Percentiles rank a stretch among this genome's conserved stretches.
Conservation (phyloP, 2,329 filamentous ascomycete genomes). For the Pseudogymnoascus sp. region DNA sequence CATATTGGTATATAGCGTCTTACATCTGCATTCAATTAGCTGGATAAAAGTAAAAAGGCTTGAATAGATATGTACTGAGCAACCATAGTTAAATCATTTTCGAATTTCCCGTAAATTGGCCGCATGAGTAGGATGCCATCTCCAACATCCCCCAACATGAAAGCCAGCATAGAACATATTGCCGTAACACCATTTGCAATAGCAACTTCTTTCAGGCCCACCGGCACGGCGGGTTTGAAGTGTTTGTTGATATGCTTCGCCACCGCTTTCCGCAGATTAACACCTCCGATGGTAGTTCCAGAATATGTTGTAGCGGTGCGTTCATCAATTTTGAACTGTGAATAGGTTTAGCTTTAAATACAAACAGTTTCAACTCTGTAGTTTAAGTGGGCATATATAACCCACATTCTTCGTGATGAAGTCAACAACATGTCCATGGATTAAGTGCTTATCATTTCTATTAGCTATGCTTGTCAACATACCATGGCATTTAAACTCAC, state of each 20-base stretch:
- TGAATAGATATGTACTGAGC: slow-evolving; percentile 19
- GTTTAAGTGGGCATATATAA: background rate
- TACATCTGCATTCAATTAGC: background rate
- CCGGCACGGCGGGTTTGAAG: slow-evolving; percentile 31
- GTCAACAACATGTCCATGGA: slow-evolving; percentile 32
- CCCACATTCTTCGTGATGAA: slow-evolving; percentile 34
- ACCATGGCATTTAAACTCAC: slow-evolving; percentile 10
- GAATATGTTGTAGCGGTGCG: slow-evolving; percentile 33
- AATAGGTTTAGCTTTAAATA: slow-evolving; percentile 27
- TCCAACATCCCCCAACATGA: slow-evolving; percentile 35
- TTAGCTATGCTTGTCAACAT: background rate
- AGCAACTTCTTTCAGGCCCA: slow-evolving; percentile 33
- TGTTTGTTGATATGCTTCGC: slow-evolving; percentile 36
- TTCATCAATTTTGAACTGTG: slow-evolving; percentile 15
- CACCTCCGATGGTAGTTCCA: slow-evolving; percentile 32
- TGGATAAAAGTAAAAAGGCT: background rate
- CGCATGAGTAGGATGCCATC: slow-evolving; percentile 40
- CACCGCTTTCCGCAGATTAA: slow-evolving; percentile 34
- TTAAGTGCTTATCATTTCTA: slow-evolving; percentile 25
- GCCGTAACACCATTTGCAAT: slow-evolving; percentile 37
- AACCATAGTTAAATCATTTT: slow-evolving; percentile 37
- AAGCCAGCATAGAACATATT: slow-evolving; percentile 37
- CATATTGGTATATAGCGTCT: slow-evolving; percentile 27
- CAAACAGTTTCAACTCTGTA: background rate
- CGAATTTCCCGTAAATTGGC: slow-evolving; percentile 43